Conservation (phyloP, 1,284 basidiomycete species). For the Anthracocystis panici-leucophaei region DNA sequence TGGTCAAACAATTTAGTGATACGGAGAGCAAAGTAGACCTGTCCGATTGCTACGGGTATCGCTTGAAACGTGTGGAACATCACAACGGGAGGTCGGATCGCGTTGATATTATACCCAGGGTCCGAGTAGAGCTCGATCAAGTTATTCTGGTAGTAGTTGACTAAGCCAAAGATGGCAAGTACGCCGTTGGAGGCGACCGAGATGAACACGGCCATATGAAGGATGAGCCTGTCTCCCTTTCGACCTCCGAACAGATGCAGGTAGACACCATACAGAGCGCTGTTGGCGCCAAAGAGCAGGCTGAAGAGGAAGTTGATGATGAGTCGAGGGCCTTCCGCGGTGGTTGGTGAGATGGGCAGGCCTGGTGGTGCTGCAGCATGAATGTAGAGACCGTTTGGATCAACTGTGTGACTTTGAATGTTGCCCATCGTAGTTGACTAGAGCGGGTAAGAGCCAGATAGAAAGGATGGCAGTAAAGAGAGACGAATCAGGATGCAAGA, state of each 20-base stretch:
- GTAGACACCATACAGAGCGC: constrained; percentile 26
- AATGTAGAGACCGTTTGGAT: constrained; percentile 18
- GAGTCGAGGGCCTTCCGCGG: constrained; percentile 15
- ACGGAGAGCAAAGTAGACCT: constrained; percentile 25
- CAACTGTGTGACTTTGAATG: not conserved
- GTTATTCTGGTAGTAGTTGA: constrained; percentile 2
- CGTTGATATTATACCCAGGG: constrained; percentile 22
- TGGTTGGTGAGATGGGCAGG: constrained; percentile 17
- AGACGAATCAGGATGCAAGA: no score
- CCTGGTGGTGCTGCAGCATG: constrained; percentile 4
- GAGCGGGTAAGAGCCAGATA: no score
- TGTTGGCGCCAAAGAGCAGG: constrained; percentile 24
- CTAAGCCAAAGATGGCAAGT: constrained; percentile 7
- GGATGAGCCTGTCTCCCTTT: constrained; percentile 11
- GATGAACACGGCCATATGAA: constrained; percentile 11
- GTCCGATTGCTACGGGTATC: constrained; percentile 30
- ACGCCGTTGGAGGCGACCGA: constrained; percentile 18
- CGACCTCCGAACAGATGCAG: constrained; percentile 18
- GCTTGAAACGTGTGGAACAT: constrained; percentile 21
- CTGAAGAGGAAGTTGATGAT: constrained; percentile 18
- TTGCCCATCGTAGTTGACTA: not conserved
- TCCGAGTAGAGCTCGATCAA: constrained; percentile 14
- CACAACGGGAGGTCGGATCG: constrained; percentile 21
- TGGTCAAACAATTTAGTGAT: constrained; percentile 32
- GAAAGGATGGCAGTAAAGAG: no score